Evolutionary conservation across 2,329 filamentous ascomycete species (phyloP).

Genomic region (Geoglossum cookeanum): DNA sequence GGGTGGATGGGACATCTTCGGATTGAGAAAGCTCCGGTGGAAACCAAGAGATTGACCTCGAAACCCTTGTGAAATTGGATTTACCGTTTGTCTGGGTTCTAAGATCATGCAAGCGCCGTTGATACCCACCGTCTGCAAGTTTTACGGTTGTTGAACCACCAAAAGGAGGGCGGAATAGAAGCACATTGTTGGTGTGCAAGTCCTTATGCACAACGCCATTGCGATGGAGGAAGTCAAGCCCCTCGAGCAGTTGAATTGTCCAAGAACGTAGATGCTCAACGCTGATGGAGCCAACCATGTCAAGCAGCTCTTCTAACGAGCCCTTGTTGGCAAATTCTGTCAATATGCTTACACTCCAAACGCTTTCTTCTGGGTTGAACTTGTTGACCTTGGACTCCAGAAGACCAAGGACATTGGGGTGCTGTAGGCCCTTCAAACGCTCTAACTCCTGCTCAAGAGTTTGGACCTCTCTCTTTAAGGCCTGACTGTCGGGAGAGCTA

Average conservation of each 20-base stretch:
- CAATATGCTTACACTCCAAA: constrained; percentile 58
- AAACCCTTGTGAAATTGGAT: constrained; percentile 32
- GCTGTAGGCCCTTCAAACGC: constrained; percentile 51
- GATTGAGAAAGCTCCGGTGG: constrained; percentile 53
- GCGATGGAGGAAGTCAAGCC: constrained; percentile 68
- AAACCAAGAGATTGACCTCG: constrained; percentile 65
- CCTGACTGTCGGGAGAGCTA: constrained; percentile 20
- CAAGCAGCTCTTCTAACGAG: constrained; percentile 62
- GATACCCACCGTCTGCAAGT: constrained; percentile 54
- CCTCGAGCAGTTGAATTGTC: constrained; percentile 84
- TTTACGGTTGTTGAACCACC: constrained; percentile 46
- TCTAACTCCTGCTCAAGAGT: constrained; percentile 60
- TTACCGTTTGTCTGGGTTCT: constrained; percentile 31
- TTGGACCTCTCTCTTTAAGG: constrained; percentile 50
- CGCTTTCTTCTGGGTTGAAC: constrained; percentile 18
- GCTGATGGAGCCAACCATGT: constrained; percentile 55
- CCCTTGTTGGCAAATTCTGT: constrained; percentile 65
- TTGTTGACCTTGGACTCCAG: constrained; percentile 66
- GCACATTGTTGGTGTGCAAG: constrained; percentile 61
- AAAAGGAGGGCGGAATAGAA: constrained; percentile 51
- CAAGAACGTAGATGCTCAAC: constrained; percentile 64
- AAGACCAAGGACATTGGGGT: constrained; percentile 60
- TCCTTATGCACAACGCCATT: constrained; percentile 69
- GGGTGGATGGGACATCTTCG: constrained; percentile 37
- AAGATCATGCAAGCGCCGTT: constrained; percentile 46